Conservation (phyloP, 176 grass and related monocot species). For the Secale cereale region DNA sequence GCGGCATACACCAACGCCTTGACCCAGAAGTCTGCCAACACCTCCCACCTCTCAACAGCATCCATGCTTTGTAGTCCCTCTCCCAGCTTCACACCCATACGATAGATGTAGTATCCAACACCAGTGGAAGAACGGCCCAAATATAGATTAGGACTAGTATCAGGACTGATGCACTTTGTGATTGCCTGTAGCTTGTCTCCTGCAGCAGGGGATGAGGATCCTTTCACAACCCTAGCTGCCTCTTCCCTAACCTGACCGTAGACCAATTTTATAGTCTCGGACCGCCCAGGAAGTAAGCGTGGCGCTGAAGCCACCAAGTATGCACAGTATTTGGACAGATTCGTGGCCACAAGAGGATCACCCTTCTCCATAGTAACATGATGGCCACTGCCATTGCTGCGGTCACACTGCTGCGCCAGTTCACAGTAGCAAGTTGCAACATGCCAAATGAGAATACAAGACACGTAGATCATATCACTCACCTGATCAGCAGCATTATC, state of each 20-base stretch:
- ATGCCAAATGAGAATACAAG: background rate
- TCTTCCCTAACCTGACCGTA: background rate
- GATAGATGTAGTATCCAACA: background rate
- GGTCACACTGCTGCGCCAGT: background rate
- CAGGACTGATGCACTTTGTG: too few relatives aligned
- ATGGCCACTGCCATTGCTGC: too few relatives aligned
- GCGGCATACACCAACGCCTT: conserved; percentile 23
- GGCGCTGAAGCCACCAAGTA: conserved; percentile 23
- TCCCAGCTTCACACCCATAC: too few relatives aligned
- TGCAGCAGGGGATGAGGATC: background rate
- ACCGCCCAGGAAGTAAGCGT: background rate
- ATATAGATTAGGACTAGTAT: too few relatives aligned
- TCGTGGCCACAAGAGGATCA: background rate
- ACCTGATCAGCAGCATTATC: too few relatives aligned
- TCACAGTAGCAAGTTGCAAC: background rate
- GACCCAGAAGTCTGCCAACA: conserved; percentile 17
- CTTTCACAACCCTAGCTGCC: background rate
- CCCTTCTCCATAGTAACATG: background rate
- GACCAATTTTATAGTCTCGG: background rate
- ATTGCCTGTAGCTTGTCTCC: too few relatives aligned
- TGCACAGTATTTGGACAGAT: conserved; percentile 27
- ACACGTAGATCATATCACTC: too few relatives aligned
- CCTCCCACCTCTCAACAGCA: conserved; percentile 3
- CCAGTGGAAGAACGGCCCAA: too few relatives aligned
- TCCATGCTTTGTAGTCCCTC: background rate